Conservation (phyloP, 2,329 filamentous ascomycete species). For the Cytospora chrysosperma region DNA sequence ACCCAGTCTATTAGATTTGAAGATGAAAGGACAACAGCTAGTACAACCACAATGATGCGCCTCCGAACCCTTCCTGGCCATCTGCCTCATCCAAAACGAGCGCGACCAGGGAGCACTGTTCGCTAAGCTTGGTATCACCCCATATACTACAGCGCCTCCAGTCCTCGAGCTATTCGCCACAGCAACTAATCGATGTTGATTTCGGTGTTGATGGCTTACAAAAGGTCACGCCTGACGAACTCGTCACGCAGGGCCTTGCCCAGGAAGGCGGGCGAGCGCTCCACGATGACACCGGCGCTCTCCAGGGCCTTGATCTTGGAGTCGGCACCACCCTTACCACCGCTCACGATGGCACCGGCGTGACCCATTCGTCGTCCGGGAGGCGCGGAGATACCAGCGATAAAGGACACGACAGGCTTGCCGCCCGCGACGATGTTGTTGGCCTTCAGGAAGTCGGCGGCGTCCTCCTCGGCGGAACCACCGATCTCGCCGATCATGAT, state of each 20-base stretch:
- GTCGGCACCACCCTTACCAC: slow-evolving; percentile 96
- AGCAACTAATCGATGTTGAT: neutral
- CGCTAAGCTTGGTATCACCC: neutral
- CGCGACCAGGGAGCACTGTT: neutral
- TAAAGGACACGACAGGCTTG: slow-evolving; percentile 97
- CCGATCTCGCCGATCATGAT: slow-evolving; percentile 99
- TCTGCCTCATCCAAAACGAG: neutral
- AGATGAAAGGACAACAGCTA: slow-evolving; percentile 19
- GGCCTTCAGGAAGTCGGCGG: slow-evolving; percentile 89
- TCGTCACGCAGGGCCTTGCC: slow-evolving; percentile 93
- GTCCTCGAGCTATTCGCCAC: too few species aligned
- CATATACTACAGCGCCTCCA: neutral
- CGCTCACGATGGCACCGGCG: slow-evolving; percentile 95
- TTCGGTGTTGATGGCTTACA: slow-evolving; percentile 61
- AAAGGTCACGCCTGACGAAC: slow-evolving; percentile 93
- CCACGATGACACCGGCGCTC: slow-evolving; percentile 89
- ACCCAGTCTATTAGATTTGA: slow-evolving; percentile 31
- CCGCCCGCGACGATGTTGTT: slow-evolving; percentile 81
- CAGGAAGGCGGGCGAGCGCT: slow-evolving; percentile 87
- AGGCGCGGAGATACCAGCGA: slow-evolving; percentile 95
- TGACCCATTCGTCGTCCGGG: slow-evolving; percentile 98
- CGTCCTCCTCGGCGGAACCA: slow-evolving; percentile 95
- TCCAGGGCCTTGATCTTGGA: slow-evolving; percentile 97
- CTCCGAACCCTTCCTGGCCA: slow-evolving; percentile 3
- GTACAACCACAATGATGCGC: slow-evolving; percentile 15